Base-by-base conservation (phyloP, 306 rosid genomes). In the Vachellia pachyceras region DNA sequence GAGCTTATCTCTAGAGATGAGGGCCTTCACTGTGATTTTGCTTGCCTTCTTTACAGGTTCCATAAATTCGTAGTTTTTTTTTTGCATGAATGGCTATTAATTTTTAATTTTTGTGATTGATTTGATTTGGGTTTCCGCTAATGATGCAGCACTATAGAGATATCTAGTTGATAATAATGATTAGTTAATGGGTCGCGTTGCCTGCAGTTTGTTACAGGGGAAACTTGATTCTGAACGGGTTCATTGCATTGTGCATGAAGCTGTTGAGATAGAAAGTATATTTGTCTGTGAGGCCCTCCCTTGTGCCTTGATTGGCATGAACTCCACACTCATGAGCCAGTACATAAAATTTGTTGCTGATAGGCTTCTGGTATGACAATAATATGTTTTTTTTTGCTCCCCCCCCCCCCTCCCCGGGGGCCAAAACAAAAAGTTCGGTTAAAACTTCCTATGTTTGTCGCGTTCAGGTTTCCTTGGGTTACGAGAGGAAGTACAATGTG, bases 1-100 rank as follows among this genome's bases (percentile, higher is more conserved):
- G 98, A 94, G 82, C 91, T 92, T 61, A 92, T 94, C 76, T 94
- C 98, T 73, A 92, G 98, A 84, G 98, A 94, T 47, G 98, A 94
- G 86, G 97, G 98, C 61, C 98, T 94, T 83, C 98, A 92, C 78
- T 94, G 98, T 81, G 97, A 91, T 82, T 92, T 92, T 85, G 98
- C 98, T 87, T 94, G 98, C 80, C 94, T 94, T 86, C 83, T 94
- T 44, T 92, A 94, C 81, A 91, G 97, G 98, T 94, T 70, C 15
- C 49, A 64, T 44, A 52, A n/a, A 66, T 9, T 9, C 23, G 23
- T 58, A 20, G 10, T 58, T 29, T 29, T 29, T 20, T 25, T 64
- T 58, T 17, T 39, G 58, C 37, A 69, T 69, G 20, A 44, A 42
- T 42, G 6, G 39, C 36, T 42, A 41, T 50, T 65, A 10, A 46